Base-by-base conservation (phyloP, 441 rosid genomes). In the Heliophila coronopifolia region DNA sequence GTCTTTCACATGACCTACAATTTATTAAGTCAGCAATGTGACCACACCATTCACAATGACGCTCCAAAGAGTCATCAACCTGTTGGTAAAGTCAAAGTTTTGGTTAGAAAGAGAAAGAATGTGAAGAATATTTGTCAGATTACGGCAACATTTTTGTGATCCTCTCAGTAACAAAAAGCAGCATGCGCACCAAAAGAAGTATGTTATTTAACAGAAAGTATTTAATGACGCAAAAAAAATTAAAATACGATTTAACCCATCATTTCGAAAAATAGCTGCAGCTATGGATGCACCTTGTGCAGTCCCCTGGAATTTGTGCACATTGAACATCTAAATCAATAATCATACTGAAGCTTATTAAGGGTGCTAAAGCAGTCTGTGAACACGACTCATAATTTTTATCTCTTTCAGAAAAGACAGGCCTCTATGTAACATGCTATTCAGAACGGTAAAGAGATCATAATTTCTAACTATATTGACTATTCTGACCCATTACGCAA, bases 11-110 rank as follows among this genome's bases (percentile, higher is more conserved):
- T 25, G 96, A 87, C 50, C 70, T 76, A 65, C 99, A 94, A 58
- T 77, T 77, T 43, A 90, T 59, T 37, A 94, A 77, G 66, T 90
- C 90, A 59, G 51, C 63, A 61, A 67, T 63, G 59, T 40, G 77
- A 48, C 95, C 98, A 51, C 99, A 94, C 96, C 99, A 94, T 52
- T 79, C 85, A 73, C 99, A 90, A 61, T 79, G 80, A 66, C 82
- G 70, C 63, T 77, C 96, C 18, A 65, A 65, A 62, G 88, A 76
- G 48, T 80, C 82, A 43, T 67, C 37, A 68, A 77, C 86, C 98
- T 94, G 80, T 72, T 56, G 12, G 19, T 13, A 57, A 36, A 42
- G 24, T 38, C 33, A 53, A 46, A 31, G 20, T 62, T 37, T 49
- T 16, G 35, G 42, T 57, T 43, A 64, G 18, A 50, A 37, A 50